These are phyloP conservation scores for Physocladia obscura DNA, from an alignment of 192 early-diverging fungal species.

Conservation along the genomic window DNA sequence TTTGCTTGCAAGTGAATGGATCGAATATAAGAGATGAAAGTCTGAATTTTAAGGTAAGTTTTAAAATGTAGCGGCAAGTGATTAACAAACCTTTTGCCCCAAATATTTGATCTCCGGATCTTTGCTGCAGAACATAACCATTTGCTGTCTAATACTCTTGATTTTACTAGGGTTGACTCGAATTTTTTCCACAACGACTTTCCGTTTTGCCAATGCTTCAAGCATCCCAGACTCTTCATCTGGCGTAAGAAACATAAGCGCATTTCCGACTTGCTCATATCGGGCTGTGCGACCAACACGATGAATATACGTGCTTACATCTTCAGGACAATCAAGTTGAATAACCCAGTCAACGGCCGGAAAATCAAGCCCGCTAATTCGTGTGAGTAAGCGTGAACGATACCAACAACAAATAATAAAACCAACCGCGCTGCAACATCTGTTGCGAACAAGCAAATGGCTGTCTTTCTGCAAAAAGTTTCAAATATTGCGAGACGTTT, in stretches of 20 bases:
- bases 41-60: conserved; percentile 41
- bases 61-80: conserved; percentile 5
- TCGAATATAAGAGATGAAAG: conserved; percentile 93
- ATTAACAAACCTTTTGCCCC: conserved; percentile 74
- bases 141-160: conserved; percentile 73
- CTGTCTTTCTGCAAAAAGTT: conserved; percentile 75
- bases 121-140: conserved; percentile 90
- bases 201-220: conserved; percentile 63
- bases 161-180: conserved; percentile 82
- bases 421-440: conserved; percentile 84
- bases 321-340: conserved; percentile 95
- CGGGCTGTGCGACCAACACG: conserved; percentile 97
- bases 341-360: conserved; percentile 99
- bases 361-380: conserved; percentile 92
- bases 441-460: conserved; percentile 84
- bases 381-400: too few relatives aligned
- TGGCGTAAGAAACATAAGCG: conserved; percentile 83
- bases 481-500: conserved; percentile 93
- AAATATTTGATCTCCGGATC: conserved; percentile 95
- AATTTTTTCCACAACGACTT: conserved; percentile 88
- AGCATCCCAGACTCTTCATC: conserved; percentile 86
- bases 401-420: too few relatives aligned
- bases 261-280: conserved; percentile 84
- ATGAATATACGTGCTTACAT: conserved; percentile 95
- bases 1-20: conserved; percentile 89